These are phyloP conservation scores for Ceratorhiza oryzae-sativae DNA, from an alignment of 1,284 basidiomycete species.

Conservation along the genomic window DNA sequence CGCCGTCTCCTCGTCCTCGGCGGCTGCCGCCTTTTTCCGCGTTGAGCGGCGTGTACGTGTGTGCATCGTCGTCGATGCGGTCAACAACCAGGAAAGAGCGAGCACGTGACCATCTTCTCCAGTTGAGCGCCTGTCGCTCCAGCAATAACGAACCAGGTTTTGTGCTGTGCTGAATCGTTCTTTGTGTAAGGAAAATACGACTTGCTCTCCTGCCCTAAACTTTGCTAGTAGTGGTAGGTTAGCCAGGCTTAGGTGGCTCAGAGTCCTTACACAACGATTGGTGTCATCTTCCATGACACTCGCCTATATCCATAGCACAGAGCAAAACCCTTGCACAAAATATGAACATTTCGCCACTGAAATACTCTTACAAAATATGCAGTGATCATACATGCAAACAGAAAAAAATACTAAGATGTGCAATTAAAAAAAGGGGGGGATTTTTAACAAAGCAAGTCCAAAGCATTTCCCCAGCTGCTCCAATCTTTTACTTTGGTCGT, in stretches of 20 bases:
- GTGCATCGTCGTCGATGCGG: constrained; percentile 38
- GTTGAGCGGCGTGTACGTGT: constrained; percentile 31
- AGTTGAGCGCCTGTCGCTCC: background rate
- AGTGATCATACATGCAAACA: background rate
- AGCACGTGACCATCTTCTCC: constrained; percentile 9
- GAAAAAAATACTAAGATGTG: background rate
- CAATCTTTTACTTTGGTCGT: constrained; percentile 7
- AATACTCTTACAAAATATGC: background rate
- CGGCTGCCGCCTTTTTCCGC: constrained; percentile 21
- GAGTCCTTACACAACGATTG: no score
- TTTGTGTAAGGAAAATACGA: background rate
- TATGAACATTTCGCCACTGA: background rate
- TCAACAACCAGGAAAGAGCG: constrained; percentile 18
- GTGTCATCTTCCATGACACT: no score
- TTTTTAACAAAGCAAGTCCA: background rate
- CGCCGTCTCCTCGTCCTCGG: constrained; percentile 18
- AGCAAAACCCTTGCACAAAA: constrained; percentile 9
- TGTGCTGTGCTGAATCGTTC: background rate
- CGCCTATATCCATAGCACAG: no score
- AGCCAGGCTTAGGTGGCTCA: no score
- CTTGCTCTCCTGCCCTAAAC: no score
- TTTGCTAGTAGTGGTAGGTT: no score
- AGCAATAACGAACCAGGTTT: background rate
- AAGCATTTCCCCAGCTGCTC: background rate
- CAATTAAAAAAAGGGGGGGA: background rate